phyloP scores from a whole-genome alignment of 2,329 filamentous ascomycete species.

The Fusarium denticulatum region DNA sequence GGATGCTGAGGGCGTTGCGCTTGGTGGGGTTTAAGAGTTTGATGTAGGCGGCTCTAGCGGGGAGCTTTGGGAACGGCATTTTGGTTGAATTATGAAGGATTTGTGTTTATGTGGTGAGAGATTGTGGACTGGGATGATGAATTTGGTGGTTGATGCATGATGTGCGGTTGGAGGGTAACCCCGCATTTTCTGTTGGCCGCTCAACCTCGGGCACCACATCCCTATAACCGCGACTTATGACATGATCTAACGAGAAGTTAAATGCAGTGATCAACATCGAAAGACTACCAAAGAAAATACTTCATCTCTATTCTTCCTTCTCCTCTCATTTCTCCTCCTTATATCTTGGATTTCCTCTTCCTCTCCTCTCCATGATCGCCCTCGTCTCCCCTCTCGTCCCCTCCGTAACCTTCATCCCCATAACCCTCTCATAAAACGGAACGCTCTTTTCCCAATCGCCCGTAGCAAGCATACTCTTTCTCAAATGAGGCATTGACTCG shows the following conservation, averaged over 20 bases:
- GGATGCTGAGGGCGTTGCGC: slow-evolving; percentile 38
- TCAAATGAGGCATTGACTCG: slow-evolving; percentile 62
- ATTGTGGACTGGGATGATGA: neutral
- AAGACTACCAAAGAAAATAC: neutral
- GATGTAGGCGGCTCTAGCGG: slow-evolving; percentile 29
- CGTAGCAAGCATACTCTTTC: slow-evolving; percentile 63
- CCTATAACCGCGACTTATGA: neutral
- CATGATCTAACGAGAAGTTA: no score
- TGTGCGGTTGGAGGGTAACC: neutral
- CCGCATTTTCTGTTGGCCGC: neutral
- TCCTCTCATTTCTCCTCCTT: neutral
- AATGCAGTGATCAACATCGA: fast-evolving
- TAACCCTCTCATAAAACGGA: slow-evolving; percentile 47
- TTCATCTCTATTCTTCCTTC: neutral
- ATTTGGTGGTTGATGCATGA: no score
- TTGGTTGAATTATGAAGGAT: fast-evolving
- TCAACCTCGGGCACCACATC: neutral
- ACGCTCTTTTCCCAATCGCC: slow-evolving; percentile 46
- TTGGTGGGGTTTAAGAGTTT: slow-evolving; percentile 30
- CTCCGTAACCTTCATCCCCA: slow-evolving; percentile 46
- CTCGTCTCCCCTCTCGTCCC: slow-evolving; percentile 29
- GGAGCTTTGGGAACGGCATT: slow-evolving; percentile 34
- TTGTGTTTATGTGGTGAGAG: neutral
- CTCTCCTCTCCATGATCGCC: slow-evolving; percentile 40
- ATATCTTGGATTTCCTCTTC: slow-evolving; percentile 34